Base-by-base conservation (phyloP, 768 basidiomycete genomes). In the Hericium coralloides region DNA sequence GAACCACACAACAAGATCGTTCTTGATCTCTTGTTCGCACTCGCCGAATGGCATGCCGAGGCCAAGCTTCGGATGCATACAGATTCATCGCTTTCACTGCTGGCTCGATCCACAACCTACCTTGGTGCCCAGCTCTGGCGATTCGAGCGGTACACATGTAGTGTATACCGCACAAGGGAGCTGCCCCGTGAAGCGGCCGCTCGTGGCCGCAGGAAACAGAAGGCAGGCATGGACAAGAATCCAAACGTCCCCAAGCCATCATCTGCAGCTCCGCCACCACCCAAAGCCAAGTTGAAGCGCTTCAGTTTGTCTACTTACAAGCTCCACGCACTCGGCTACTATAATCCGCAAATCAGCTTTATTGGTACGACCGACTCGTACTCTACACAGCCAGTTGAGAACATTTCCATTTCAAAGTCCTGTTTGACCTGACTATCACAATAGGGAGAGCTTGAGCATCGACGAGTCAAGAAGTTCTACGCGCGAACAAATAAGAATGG, bases 391-490 rank as follows among this genome's bases (percentile, higher is more conserved):
- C 48, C 55, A 2, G 69, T 70, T 52, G 49, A 67, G 62, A 26
- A 3, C 7, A 26, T 26, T 3, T 26, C 3, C 26, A 26, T 3
- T 26, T 26, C n/a, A n/a, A n/a, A n/a, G n/a, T n/a, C n/a, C n/a
- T n/a, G n/a, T n/a, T n/a, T n/a, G n/a, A n/a, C n/a, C n/a, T n/a
- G n/a, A n/a, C n/a, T n/a, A n/a, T n/a, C n/a, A n/a, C 22, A 53
- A 73, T 56, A 74, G 73, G 70, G 72, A 4, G 71, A 75, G 53
- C 61, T 67, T 0, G 58, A 70, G 6, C 74, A 74, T 54, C 67
- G 60, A 0, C 55, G 57, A 0, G 58, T 71, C 6, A 75, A 75
- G 48, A 49, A 43, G 23, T 61, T 63, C 12, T 69, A 72, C 54
- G 54, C 38, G 2, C 59, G 64, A 4, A 67, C 68, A 1, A 69